These are phyloP conservation scores for Rhypophila decipiens DNA, from an alignment of 495 filamentous ascomycete genomes.

Conservation along the genomic window DNA sequence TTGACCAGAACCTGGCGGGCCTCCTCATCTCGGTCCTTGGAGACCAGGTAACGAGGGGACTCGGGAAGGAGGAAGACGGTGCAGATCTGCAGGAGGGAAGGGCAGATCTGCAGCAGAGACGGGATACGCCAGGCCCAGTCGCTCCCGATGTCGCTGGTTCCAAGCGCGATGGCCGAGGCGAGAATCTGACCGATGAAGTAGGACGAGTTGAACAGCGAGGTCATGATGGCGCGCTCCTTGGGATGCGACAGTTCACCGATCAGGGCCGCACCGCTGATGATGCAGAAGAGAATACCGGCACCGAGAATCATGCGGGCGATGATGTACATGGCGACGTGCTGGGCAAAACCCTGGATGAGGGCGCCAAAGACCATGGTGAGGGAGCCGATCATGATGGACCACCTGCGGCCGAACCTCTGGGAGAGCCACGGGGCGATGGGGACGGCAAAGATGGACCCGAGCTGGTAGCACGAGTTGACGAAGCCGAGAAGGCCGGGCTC, in stretches of 20 bases:
- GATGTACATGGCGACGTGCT: constrained; percentile 52
- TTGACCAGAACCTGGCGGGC: constrained; percentile 50
- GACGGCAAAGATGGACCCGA: constrained; percentile 42
- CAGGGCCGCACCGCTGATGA: constrained; percentile 55
- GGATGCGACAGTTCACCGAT: constrained; percentile 63
- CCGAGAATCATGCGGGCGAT: constrained; percentile 60
- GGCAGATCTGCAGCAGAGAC: constrained; percentile 50
- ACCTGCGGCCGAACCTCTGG: constrained; percentile 20
- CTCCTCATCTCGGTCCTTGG: constrained; percentile 53
- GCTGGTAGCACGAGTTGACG: constrained; percentile 29
- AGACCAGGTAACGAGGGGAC: constrained; percentile 55
- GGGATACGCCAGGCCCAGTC: constrained; percentile 64
- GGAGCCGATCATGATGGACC: constrained; percentile 45
- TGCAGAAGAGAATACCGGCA: constrained; percentile 58
- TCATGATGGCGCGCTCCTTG: constrained; percentile 58
- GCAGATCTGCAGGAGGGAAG: constrained; percentile 51
- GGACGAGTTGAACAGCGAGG: constrained; percentile 60
- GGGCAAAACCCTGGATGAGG: constrained; percentile 33
- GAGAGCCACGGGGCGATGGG: constrained; percentile 44
- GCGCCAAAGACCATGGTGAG: constrained; percentile 43
- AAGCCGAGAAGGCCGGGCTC: constrained; percentile 15
- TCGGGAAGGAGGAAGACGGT: constrained; percentile 54
- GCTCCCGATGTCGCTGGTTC: constrained; percentile 48
- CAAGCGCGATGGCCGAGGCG: constrained; percentile 56
- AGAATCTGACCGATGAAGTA: constrained; percentile 60